A percentile compares a stretch with the other conserved stretches of the same genome.
Conservation (phyloP, 306 rosid genomes). For the Medicago lupulina region DNA sequence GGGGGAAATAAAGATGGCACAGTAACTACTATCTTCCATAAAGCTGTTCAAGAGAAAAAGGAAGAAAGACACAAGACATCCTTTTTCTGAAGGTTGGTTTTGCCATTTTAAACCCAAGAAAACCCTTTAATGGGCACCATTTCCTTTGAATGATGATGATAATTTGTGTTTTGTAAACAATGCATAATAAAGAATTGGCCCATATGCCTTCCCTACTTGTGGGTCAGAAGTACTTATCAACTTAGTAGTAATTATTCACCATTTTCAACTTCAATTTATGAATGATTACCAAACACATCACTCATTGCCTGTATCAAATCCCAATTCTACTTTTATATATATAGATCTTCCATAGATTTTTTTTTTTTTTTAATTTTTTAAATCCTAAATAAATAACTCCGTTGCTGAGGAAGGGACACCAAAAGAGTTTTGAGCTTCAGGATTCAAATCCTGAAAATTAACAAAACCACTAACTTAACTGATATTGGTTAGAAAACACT, state of each 20-base stretch:
- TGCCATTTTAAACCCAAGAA: conserved; percentile 63
- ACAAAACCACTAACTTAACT: neutral
- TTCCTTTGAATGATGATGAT: conserved; percentile 52
- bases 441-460: neutral
- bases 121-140: conserved; percentile 49
- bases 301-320: conserved; percentile 36
- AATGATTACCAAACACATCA: conserved; percentile 35
- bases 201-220: conserved; percentile 50
- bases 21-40: conserved; percentile 68
- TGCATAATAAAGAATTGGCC: conserved; percentile 44
- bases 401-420: neutral
- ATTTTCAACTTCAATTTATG: conserved; percentile 36
- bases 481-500: neutral
- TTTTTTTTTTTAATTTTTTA: no score
- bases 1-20: conserved; percentile 64
- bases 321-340: conserved; percentile 4
- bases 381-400: neutral
- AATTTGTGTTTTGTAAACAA: conserved; percentile 42
- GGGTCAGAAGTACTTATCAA: conserved; percentile 53
- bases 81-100: conserved; percentile 63
- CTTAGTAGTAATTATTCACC: conserved; percentile 50
- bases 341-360: neutral
- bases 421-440: neutral
- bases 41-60: conserved; percentile 52
- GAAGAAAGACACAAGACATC: conserved; percentile 53